Evolutionary conservation across 441 rosid genomes (phyloP).

Genomic region (Gossypium gossypioides): DNA sequence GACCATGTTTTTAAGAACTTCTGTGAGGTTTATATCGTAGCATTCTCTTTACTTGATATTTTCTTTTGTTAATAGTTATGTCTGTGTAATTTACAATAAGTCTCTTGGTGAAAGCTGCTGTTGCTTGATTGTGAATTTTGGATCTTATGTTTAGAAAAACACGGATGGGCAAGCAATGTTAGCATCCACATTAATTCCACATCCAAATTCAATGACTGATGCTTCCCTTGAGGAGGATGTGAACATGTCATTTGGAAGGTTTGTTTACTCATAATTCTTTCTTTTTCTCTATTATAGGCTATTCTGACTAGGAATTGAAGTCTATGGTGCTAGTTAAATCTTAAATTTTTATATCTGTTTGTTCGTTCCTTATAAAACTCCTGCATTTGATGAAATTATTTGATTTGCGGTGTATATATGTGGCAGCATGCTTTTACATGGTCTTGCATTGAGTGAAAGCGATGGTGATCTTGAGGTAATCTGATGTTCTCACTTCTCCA

Average conservation of each 20-base stretch:
- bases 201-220: constrained; percentile 50
- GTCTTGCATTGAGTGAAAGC: constrained; percentile 76
- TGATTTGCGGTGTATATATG: constrained; percentile 14
- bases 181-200: constrained; percentile 88
- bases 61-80: background rate
- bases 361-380: background rate
- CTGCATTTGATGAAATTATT: background rate
- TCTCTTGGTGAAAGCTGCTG: background rate
- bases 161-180: constrained; percentile 82
- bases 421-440: constrained; percentile 82
- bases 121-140: constrained; percentile 13
- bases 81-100: background rate
- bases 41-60: constrained; percentile 6
- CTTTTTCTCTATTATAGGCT: background rate
- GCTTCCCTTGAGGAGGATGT: constrained; percentile 78
- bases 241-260: constrained; percentile 98
- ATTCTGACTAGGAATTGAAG: background rate
- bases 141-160: constrained; percentile 41
- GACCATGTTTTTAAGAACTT: constrained; percentile 77
- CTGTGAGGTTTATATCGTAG: constrained; percentile 62
- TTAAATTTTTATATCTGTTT: background rate
- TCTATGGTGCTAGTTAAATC: constrained; percentile 3
- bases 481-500: constrained; percentile 3
- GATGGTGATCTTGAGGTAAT: constrained; percentile 95
- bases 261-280: constrained; percentile 16